Percentiles rank a stretch among this genome's conserved stretches.
Evolutionary conservation across 2,329 filamentous ascomycete genomes (phyloP).

Genomic region (Chalaropsis ovoidea): DNA sequence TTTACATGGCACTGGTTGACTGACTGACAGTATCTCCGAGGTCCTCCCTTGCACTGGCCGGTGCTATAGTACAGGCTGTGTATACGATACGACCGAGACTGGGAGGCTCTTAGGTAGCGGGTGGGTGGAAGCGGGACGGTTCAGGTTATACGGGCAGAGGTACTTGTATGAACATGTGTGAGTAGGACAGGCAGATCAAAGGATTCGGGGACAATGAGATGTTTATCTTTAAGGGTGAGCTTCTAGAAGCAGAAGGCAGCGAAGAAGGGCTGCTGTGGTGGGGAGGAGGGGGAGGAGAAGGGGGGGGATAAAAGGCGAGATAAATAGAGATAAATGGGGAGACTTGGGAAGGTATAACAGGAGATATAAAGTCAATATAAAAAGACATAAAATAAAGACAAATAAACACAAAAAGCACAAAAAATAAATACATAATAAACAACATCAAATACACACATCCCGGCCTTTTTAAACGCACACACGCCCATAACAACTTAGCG

Average conservation of each 20-base stretch:
- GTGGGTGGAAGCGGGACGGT: too few species aligned
- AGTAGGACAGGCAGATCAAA: neutral
- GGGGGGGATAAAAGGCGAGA: too few species aligned
- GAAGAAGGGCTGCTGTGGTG: neutral
- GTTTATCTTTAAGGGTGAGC: neutral
- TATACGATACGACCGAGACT: too few species aligned
- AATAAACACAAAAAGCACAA: neutral
- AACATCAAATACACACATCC: too few species aligned
- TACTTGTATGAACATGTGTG: too few species aligned
- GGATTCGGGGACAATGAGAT: neutral
- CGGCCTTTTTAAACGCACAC: neutral
- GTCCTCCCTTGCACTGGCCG: neutral
- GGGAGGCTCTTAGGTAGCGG: too few species aligned
- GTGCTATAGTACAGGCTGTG: neutral
- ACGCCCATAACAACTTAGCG: neutral
- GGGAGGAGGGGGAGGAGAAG: too few species aligned
- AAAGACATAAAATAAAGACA: too few species aligned
- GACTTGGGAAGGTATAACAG: too few species aligned
- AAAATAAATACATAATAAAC: neutral
- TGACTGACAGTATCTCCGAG: neutral
- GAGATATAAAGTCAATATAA: too few species aligned
- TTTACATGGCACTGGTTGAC: neutral
- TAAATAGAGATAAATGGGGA: too few species aligned
- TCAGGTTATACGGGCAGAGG: neutral
- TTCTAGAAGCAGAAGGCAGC: neutral